phyloP scores from a whole-genome alignment of 2,329 filamentous ascomycete species.

The Paraphoma chrysanthemicola region DNA sequence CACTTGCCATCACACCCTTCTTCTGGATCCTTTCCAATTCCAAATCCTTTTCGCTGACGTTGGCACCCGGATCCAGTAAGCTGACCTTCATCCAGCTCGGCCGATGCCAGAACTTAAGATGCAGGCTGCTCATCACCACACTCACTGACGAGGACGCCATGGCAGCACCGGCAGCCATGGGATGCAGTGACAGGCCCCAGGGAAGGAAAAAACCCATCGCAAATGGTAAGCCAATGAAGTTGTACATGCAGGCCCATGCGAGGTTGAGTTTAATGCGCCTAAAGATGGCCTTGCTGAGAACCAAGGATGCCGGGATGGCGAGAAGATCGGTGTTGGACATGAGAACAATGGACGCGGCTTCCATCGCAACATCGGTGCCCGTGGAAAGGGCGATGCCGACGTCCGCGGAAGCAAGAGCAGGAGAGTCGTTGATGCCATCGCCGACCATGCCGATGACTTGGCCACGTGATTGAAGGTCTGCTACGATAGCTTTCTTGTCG shows the following conservation, averaged over 20 bases:
- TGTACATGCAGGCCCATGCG: conserved; percentile 92
- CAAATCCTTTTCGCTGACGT: conserved; percentile 35
- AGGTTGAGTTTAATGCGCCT: conserved; percentile 92
- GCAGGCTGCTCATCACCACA: conserved; percentile 82
- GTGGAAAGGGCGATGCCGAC: conserved; percentile 92
- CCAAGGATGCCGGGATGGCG: conserved; percentile 86
- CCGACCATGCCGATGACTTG: conserved; percentile 92
- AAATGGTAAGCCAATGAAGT: conserved; percentile 87
- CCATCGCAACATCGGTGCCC: conserved; percentile 96
- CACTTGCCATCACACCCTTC: conserved; percentile 28
- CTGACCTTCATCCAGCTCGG: conserved; percentile 86
- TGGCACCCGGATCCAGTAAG: conserved; percentile 58
- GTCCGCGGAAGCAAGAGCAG: conserved; percentile 88
- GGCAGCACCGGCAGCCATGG: conserved; percentile 91
- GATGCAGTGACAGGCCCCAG: conserved; percentile 84
- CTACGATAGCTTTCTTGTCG: conserved; percentile 88
- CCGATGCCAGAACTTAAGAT: conserved; percentile 85
- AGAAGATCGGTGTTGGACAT: conserved; percentile 93
- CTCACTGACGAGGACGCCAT: conserved; percentile 93
- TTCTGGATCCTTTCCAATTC: conserved; percentile 30
- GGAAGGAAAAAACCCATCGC: conserved; percentile 97
- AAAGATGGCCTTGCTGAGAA: conserved; percentile 86
- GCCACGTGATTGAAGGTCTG: conserved; percentile 73
- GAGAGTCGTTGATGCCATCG: conserved; percentile 98
- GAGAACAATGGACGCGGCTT: conserved; percentile 93